phyloP scores from a whole-genome alignment of 192 early-diverging fungal genomes.

The Coemansia sp. region DNA sequence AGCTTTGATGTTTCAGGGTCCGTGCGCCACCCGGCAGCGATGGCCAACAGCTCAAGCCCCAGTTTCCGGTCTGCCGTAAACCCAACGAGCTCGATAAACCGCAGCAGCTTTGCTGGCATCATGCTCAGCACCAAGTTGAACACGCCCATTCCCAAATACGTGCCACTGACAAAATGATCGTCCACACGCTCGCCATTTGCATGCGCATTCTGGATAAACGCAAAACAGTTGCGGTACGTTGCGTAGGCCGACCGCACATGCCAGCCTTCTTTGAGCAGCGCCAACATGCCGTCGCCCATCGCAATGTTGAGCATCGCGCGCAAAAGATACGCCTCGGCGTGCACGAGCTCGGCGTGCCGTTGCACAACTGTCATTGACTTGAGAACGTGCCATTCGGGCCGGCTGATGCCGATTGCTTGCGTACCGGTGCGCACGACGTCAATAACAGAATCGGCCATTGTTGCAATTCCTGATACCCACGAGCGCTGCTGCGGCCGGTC shows the following conservation, averaged over 20 bases:
- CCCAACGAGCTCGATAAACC: constrained; percentile 80
- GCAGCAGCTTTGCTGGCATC: constrained; percentile 66
- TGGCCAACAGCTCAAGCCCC: constrained; percentile 68
- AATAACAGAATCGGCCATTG: constrained; percentile 42
- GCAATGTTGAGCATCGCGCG: constrained; percentile 72
- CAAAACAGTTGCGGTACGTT: constrained; percentile 61
- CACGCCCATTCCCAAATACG: constrained; percentile 70
- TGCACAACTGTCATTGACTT: constrained; percentile 32
- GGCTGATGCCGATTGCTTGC: constrained; percentile 39
- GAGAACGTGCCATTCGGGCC: constrained; percentile 37
- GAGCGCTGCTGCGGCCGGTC: constrained; percentile 26
- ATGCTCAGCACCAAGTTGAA: constrained; percentile 80
- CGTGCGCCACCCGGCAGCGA: constrained; percentile 68
- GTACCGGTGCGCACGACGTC: constrained; percentile 36
- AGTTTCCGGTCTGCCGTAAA: constrained; percentile 74
- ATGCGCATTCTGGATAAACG: constrained; percentile 54
- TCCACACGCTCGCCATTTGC: constrained; percentile 63
- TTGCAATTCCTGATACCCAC: constrained; percentile 38
- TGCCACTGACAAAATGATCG: constrained; percentile 77
- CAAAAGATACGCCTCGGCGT: constrained; percentile 73
- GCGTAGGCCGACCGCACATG: constrained; percentile 68
- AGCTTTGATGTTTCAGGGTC: constrained; percentile 13
- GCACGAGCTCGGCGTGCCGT: constrained; percentile 67
- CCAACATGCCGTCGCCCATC: constrained; percentile 70
- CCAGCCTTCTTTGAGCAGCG: constrained; percentile 75